These are phyloP conservation scores for Boletus tomentosulus DNA, from an alignment of 768 basidiomycete species.

Conservation along the genomic window DNA sequence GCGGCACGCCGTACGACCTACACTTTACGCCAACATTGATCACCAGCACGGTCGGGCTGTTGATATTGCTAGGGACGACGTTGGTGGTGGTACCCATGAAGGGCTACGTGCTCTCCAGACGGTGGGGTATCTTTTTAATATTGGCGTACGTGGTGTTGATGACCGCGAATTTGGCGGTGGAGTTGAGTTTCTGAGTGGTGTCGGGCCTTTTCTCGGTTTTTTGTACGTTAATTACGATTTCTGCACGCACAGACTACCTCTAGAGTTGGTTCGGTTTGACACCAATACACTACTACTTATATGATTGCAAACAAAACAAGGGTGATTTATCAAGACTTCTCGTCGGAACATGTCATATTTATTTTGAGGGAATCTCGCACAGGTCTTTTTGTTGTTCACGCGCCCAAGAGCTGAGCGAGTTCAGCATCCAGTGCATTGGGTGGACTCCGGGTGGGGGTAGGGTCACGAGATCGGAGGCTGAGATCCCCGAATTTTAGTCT, in stretches of 20 bases:
- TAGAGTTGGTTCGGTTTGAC: neutral
- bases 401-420: too few relatives aligned
- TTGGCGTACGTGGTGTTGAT: conserved; percentile 71
- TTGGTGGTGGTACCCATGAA: conserved; percentile 83
- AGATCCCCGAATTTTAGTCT: too few relatives aligned
- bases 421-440: too few relatives aligned
- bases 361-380: too few relatives aligned
- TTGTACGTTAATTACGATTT: neutral
- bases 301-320: too few relatives aligned
- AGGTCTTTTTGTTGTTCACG: too few relatives aligned
- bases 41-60: conserved; percentile 79
- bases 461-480: too few relatives aligned
- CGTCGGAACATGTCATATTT: too few relatives aligned
- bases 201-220: neutral
- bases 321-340: too few relatives aligned
- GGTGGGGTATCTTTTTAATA: conserved; percentile 82
- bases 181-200: conserved; percentile 37
- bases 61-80: conserved; percentile 69
- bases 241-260: neutral
- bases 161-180: conserved; percentile 74
- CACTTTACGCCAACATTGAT: conserved; percentile 79
- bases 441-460: too few relatives aligned
- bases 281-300: too few relatives aligned
- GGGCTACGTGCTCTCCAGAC: conserved; percentile 69
- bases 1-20: conserved; percentile 56